These are phyloP conservation scores for Gaertneriomyces sp. DNA, from an alignment of 192 early-diverging fungal genomes.

Conservation along the genomic window DNA sequence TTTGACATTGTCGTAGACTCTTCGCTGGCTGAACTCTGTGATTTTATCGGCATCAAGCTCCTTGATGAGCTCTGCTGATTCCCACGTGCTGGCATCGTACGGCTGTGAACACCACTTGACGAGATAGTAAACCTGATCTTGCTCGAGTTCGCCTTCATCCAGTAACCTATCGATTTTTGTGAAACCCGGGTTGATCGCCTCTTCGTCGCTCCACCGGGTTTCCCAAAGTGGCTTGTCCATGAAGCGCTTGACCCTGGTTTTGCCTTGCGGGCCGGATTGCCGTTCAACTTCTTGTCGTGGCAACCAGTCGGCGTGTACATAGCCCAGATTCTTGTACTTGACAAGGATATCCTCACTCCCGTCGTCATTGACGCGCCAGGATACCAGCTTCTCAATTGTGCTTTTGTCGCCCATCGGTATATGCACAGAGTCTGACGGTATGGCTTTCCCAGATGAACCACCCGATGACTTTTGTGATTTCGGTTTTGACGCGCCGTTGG, in stretches of 20 bases:
- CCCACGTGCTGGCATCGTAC: conserved; percentile 77
- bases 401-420: conserved; percentile 48
- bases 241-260: conserved; percentile 71
- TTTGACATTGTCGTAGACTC: conserved; percentile 56
- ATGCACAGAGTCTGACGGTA: conserved; percentile 36
- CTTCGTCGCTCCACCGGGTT: conserved; percentile 55
- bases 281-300: conserved; percentile 40
- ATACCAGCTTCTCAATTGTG: conserved; percentile 46
- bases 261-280: conserved; percentile 51
- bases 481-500: neutral
- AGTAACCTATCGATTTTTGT: conserved; percentile 75
- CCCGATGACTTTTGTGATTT: neutral
- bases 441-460: neutral
- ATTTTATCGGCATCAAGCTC: conserved; percentile 63
- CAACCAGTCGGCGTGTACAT: conserved; percentile 72
- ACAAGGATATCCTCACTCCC: conserved; percentile 63
- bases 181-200: conserved; percentile 63
- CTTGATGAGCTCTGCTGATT: conserved; percentile 50
- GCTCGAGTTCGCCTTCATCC: conserved; percentile 72
- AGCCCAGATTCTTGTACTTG: conserved; percentile 80
- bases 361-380: conserved; percentile 29
- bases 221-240: conserved; percentile 60
- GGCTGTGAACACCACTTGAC: conserved; percentile 72
- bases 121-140: conserved; percentile 64
- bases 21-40: conserved; percentile 61